These are phyloP conservation scores for Sonneratia caseolaris DNA, from an alignment of 345 rosid genomes.

Conservation along the genomic window DNA sequence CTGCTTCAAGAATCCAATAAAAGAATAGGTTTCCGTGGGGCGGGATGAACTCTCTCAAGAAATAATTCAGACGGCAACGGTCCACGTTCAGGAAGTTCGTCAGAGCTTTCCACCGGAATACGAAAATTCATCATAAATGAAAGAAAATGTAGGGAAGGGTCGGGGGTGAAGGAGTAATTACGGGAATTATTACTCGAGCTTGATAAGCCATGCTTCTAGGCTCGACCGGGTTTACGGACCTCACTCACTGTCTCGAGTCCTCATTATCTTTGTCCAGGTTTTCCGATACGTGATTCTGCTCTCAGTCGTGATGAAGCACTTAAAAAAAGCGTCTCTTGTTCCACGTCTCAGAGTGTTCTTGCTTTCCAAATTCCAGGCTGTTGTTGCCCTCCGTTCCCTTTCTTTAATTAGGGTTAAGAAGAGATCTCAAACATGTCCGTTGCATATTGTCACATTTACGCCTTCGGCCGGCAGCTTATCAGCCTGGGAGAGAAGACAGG, in stretches of 20 bases:
- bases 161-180: neutral
- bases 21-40: conserved; percentile 25
- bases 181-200: conserved; percentile 21
- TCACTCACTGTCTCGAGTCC: no score
- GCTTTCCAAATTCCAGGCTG: neutral
- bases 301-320: no score
- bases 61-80: conserved; percentile 11
- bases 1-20: conserved; percentile 37
- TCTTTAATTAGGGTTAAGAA: neutral
- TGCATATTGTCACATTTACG: conserved; percentile 25
- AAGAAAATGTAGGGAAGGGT: neutral
- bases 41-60: conserved; percentile 21
- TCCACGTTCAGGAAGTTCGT: conserved; percentile 10
- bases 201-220: conserved; percentile 33
- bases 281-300: neutral
- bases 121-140: neutral
- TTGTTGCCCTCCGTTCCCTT: no score
- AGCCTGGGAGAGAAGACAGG: conserved; percentile 11
- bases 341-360: neutral
- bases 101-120: conserved; percentile 29
- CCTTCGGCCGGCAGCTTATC: conserved; percentile 32
- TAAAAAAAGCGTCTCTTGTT: no score
- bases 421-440: conserved; percentile 23
- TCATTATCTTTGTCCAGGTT: no score
- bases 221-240: conserved; percentile 19